These are phyloP conservation scores for Artemisia argyi DNA, from an alignment of 129 eudicot species.

Conservation along the genomic window DNA sequence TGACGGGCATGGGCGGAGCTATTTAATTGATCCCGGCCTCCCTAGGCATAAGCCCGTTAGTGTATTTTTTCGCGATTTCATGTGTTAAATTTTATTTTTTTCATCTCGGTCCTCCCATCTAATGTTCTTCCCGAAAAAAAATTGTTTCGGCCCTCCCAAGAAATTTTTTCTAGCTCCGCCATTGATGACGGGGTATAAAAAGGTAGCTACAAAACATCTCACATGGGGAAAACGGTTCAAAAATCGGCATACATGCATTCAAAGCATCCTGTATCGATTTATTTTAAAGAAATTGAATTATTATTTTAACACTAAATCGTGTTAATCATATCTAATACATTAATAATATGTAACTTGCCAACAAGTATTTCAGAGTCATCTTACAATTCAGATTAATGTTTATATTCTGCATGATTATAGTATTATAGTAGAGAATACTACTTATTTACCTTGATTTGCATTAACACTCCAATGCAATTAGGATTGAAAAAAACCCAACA, in stretches of 20 bases:
- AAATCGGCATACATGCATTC: neutral
- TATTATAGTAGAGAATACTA: neutral
- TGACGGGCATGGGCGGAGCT: too few relatives aligned
- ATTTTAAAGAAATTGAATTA: neutral
- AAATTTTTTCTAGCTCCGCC: too few relatives aligned
- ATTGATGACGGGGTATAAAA: neutral
- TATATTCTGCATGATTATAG: neutral
- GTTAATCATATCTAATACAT: neutral
- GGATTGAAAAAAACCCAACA: neutral
- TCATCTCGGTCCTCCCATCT: too few relatives aligned
- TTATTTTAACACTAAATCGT: neutral
- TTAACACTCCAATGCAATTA: slow-evolving; percentile 7
- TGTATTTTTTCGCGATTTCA: too few relatives aligned
- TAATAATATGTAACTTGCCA: slow-evolving; percentile 2
- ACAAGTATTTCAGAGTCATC: neutral
- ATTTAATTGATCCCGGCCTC: too few relatives aligned
- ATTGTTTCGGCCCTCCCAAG: too few relatives aligned
- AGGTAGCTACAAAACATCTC: neutral
- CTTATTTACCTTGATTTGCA: neutral
- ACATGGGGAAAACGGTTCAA: neutral
- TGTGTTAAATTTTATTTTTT: too few relatives aligned
- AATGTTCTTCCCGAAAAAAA: too few relatives aligned
- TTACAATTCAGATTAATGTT: neutral
- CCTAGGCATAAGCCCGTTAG: too few relatives aligned
- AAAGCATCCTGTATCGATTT: neutral